Percentiles rank a stretch among this genome's conserved stretches.
phyloP scores from a whole-genome alignment of 768 basidiomycete species.

The Podaxis sp. region DNA sequence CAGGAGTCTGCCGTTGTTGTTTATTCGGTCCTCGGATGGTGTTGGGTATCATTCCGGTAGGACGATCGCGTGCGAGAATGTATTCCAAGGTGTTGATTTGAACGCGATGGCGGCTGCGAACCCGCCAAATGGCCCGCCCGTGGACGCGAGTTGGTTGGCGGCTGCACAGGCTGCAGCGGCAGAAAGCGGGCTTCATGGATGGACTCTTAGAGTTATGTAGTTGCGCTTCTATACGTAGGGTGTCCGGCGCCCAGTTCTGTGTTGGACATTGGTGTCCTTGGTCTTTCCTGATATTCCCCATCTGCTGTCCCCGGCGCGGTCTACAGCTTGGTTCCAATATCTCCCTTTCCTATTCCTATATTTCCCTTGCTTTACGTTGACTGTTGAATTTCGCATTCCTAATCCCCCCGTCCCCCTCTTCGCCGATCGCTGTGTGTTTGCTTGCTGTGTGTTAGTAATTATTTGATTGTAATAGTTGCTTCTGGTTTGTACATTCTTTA shows the following conservation, averaged over 20 bases:
- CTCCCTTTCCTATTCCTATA: slow-evolving; percentile 16
- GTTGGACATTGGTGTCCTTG: neutral
- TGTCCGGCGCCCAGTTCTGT: neutral
- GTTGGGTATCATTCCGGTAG: slow-evolving; percentile 88
- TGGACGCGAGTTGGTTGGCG: slow-evolving; percentile 70
- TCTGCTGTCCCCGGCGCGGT: neutral
- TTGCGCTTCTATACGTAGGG: neutral
- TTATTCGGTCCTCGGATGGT: slow-evolving; percentile 81
- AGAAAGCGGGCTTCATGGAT: slow-evolving; percentile 68
- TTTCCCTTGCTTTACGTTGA: neutral
- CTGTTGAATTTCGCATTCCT: neutral
- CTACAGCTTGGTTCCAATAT: slow-evolving; percentile 8
- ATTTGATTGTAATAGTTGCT: slow-evolving; percentile 19
- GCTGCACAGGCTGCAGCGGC: slow-evolving; percentile 69
- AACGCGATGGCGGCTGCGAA: slow-evolving; percentile 42
- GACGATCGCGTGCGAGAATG: slow-evolving; percentile 79
- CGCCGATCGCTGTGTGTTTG: slow-evolving; percentile 10
- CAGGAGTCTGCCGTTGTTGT: slow-evolving; percentile 72
- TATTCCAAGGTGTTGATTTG: slow-evolving; percentile 70
- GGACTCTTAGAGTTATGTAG: slow-evolving; percentile 81
- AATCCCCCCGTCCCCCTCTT: neutral
- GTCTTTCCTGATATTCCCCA: neutral
- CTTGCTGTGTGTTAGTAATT: slow-evolving; percentile 18
- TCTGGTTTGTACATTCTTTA: slow-evolving; percentile 23
- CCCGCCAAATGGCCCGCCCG: slow-evolving; percentile 42